Evolutionary conservation across 768 basidiomycete species (phyloP).

Genomic region (Tricholoma matsutake): DNA sequence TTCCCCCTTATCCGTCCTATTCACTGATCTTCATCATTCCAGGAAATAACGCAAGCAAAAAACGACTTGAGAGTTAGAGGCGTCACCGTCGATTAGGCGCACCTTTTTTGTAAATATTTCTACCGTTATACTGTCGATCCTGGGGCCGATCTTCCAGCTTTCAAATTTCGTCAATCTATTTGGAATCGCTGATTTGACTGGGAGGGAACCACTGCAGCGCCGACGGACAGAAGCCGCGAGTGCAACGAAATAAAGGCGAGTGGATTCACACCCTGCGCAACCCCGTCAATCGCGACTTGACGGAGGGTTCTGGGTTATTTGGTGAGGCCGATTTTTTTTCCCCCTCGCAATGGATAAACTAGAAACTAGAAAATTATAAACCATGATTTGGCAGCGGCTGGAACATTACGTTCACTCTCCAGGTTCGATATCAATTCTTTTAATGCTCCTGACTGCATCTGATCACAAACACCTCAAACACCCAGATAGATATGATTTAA

Average conservation of each 20-base stretch:
- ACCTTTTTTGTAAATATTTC: neutral
- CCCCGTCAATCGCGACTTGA: too few species aligned
- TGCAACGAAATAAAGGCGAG: too few species aligned
- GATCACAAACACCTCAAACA: neutral
- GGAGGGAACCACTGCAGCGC: too few species aligned
- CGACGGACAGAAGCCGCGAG: too few species aligned
- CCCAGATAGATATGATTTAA: neutral
- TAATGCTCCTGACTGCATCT: neutral
- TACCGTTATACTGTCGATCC: neutral
- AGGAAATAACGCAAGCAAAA: slow-evolving; percentile 56
- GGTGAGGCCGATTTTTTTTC: neutral
- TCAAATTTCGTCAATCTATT: too few species aligned
- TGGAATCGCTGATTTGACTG: too few species aligned
- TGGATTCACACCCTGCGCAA: too few species aligned
- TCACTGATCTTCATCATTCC: slow-evolving; percentile 6
- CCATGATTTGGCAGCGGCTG: neutral
- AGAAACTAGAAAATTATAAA: neutral
- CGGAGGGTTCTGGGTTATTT: neutral
- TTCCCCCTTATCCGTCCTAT: slow-evolving; percentile 6
- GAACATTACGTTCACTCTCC: neutral
- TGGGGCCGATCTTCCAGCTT: too few species aligned
- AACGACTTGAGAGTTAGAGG: slow-evolving; percentile 55
- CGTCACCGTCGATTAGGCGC: slow-evolving; percentile 50
- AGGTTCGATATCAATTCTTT: neutral
- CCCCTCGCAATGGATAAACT: neutral